Evolutionary conservation across 305 asterid genomes (phyloP), one percentile per base, ranked within the genome.

Genomic region (Salvia sclarea): DNA sequence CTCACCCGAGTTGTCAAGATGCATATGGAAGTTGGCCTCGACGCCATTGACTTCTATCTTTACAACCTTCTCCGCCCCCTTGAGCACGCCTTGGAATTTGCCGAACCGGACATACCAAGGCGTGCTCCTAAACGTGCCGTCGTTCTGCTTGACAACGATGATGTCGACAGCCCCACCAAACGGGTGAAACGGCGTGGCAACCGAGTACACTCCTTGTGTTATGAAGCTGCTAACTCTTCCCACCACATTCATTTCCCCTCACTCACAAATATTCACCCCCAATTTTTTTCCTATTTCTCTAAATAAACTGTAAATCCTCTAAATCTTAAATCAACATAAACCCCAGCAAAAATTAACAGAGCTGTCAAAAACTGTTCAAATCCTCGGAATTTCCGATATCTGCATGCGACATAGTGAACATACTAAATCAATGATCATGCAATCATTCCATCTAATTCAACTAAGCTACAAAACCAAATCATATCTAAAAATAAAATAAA

Each of bases 141-240:
- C 96, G 52, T 87, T 66, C 77, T 92, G 98, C 77, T 84, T 83
- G 35, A 92, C 98, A 21, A 78, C 88, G 47, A 92, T 87, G 68
- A 92, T 89, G 80, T 92, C 98, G 11, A 89, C 96, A 3, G 98
- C 98, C 68, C 98, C 96, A 70, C 98, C 98, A 73, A 92, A 92
- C 3, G 98, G 98, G 80, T 92, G 98, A 78, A 92, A 91, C 21
- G 98, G 96, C 4, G 96, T 91, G 75, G 97, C 97, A 70, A 88
- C 96, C 13, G 97, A 86, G 78, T 90, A 90, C 57, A 88, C 92
- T 11, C 95, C 91, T 82, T 85, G 95, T 2, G 94, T 78, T 22
- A 90, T 83, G 43, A 87, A 75, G 80, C 90, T 85, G 22, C 95
- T 71, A 78, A 92, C 92, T 83, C 77, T 84, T 54, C 95, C 94